Evolutionary conservation across 2,329 filamentous ascomycete species (phyloP), one percentile per base, ranked within the genome.

Genomic region (Helotiales sp.): DNA sequence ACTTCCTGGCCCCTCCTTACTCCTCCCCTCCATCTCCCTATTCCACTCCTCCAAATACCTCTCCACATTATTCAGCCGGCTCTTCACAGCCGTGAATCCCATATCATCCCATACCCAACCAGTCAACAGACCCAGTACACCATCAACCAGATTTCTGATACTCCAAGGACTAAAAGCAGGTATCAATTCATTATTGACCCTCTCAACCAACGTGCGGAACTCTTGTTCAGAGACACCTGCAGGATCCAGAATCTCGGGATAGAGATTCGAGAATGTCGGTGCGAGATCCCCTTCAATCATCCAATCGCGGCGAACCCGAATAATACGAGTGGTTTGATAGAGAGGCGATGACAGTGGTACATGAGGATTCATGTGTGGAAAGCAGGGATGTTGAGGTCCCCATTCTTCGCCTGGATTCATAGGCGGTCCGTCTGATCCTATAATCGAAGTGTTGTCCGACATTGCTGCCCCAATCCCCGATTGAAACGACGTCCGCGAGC

Each of bases 31-130:
- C 84, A 89, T 87, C 69, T 92, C 87, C 8, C 78, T 77, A 77
- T 99, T 99, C 94, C 95, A 97, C 67, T 88, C 85, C 71, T 96
- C 91, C 63, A 99, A 86, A 89, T 92, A 97, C 43, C 78, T 79
- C 80, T 99, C 96, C 20, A 97, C 81, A 10, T 81, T 84, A 64
- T 84, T 86, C 54, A 97, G 78, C 64, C 89, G 86, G 24, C 84
- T 82, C 81, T 98, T 98, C 67, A 91, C 86, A 8, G 86, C 88
- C 3, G 92, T 92, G 40, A 93, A 80, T 1, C 95, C 93, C 24
- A 95, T 75, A 77, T 98, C 95, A 67, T 99, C 96, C 93, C 93
- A 98, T 37, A 98, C 75, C 92, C 94, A 99, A 24, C 95, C 92
- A 0, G 96, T 98, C 37, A 93, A 80, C 4, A 96, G 83, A 1